phyloP scores from a whole-genome alignment of 2,329 filamentous ascomycete genomes.

The Leptosphaerulina australis region DNA sequence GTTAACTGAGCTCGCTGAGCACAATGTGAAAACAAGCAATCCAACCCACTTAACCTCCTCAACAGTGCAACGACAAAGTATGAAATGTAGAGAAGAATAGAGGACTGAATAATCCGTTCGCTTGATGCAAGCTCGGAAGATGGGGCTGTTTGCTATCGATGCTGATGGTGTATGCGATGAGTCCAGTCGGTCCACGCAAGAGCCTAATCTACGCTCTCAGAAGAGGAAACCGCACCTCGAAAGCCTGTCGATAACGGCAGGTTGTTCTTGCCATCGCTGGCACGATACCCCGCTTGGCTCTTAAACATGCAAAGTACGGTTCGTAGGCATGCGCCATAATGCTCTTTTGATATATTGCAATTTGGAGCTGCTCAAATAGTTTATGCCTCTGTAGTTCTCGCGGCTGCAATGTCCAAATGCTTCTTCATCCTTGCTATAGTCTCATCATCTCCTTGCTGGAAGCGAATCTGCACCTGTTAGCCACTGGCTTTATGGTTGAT shows the following conservation, averaged over 20 bases:
- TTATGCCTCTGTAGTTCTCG: slow-evolving; percentile 26
- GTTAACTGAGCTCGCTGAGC: slow-evolving; percentile 9
- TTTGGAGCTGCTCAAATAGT: neutral
- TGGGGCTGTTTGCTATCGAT: neutral
- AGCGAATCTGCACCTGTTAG: slow-evolving; percentile 42
- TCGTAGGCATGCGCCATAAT: too few species aligned
- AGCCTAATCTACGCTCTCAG: neutral
- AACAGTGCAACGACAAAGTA: neutral
- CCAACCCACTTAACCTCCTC: neutral
- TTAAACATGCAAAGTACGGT: too few species aligned
- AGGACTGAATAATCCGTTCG: neutral
- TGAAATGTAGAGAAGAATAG: neutral
- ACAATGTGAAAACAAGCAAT: slow-evolving; percentile 2
- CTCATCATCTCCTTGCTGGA: slow-evolving; percentile 45
- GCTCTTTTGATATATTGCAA: too few species aligned
- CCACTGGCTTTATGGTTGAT: too few species aligned
- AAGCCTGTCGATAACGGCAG: too few species aligned
- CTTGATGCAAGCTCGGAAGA: neutral
- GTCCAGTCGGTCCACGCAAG: too few species aligned
- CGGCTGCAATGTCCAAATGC: slow-evolving; percentile 30
- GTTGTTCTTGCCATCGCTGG: too few species aligned
- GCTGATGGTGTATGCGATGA: neutral
- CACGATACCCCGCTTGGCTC: too few species aligned
- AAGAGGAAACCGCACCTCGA: neutral
- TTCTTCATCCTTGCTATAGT: slow-evolving; percentile 41